phyloP scores from a whole-genome alignment of 1,284 basidiomycete genomes.

The Phylloboletellus chloephorus region DNA sequence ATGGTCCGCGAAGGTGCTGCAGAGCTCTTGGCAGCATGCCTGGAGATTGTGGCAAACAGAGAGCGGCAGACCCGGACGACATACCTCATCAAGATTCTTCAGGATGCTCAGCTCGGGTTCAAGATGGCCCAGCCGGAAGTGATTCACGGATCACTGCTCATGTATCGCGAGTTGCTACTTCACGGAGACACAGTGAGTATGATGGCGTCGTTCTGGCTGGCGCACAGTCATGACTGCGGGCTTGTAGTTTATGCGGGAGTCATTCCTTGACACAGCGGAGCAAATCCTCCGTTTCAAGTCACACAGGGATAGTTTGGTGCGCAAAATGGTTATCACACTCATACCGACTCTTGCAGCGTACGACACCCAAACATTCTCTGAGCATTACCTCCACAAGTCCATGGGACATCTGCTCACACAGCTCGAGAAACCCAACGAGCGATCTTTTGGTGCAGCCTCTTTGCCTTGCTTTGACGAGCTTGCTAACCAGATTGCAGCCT shows the following conservation, averaged over 20 bases:
- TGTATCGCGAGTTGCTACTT: constrained; percentile 86
- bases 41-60: constrained; percentile 76
- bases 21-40: constrained; percentile 82
- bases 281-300: constrained; percentile 85
- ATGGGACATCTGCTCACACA: constrained; percentile 89
- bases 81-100: constrained; percentile 74
- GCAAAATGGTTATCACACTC: constrained; percentile 90
- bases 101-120: constrained; percentile 85
- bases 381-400: constrained; percentile 83
- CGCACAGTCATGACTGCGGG: constrained; percentile 3
- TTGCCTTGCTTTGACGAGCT: constrained; percentile 3
- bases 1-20: constrained; percentile 89
- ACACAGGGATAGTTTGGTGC: constrained; percentile 82
- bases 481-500: constrained; percentile 49
- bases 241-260: constrained; percentile 86
- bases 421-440: constrained; percentile 85
- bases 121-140: constrained; percentile 78
- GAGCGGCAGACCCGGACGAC: constrained; percentile 65
- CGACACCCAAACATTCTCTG: constrained; percentile 86
- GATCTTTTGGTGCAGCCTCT: constrained; percentile 67
- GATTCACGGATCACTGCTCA: constrained; percentile 90
- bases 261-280: constrained; percentile 85
- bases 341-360: constrained; percentile 94
- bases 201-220: not conserved
- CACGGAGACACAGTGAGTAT: constrained; percentile 83